Evolutionary conservation across 2,329 filamentous ascomycete genomes (phyloP), one percentile per base, ranked within the genome.

Genomic region (Venturiaceae sp.): DNA sequence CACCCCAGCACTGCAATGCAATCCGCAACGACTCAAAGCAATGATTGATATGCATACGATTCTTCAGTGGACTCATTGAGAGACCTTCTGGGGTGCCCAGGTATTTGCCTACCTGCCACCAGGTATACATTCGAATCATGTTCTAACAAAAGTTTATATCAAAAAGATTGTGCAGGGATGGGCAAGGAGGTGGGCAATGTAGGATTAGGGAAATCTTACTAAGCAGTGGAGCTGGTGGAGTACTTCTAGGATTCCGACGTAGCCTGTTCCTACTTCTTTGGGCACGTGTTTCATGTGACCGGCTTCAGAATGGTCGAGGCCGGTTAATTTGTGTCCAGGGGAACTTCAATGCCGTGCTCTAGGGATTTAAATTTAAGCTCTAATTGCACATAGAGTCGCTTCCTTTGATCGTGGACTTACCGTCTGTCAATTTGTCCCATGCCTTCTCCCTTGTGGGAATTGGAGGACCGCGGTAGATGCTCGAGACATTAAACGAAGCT

Each of bases 221-320:
- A 62, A 57, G 33, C 61, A 62, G 28, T 62, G 61, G 9, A 62
- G 41, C 34, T 62, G 60, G 33, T 62, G 61, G 44, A 61, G 61
- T 32, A 62, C 61, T 9, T 61, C 61, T 5, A 62, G 39, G 13
- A 58, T 30, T 13, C 52, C 60, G 16, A 50, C 34, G 44, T 62
- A 62, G 6, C 60, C 55, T 13, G 30, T 46, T 3, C 39, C 41
- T 23, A 32, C 53, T 13, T 55, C 26, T 19, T n/a, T n/a, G n/a
- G 28, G 34, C 2, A 23, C 30, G 28, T 41, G n/a, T 34, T 36
- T 28, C 21, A 53, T 36, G 54, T 41, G n/a, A 44, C 21, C n/a
- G 50, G 34, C 32, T 44, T 46, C 37, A 26, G 46, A 16, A n/a
- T 34, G 26, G 28, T 57, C 32, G 3, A 59, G 52, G 26, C 50